Base-by-base conservation (phyloP, 306 rosid genomes). In the Carpinus viminea region DNA sequence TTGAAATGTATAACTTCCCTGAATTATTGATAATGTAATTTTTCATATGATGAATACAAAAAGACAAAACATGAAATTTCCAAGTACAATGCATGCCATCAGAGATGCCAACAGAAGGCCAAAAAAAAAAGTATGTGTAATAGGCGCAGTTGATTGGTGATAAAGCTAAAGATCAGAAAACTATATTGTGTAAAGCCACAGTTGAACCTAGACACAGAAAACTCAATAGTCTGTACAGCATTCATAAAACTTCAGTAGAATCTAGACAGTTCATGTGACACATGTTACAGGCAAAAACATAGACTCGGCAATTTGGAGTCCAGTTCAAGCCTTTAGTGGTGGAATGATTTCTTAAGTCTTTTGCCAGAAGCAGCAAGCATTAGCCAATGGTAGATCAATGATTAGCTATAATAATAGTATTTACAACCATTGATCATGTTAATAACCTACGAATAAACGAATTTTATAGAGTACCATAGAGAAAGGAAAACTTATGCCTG, bases 361-460 rank as follows among this genome's bases (percentile, higher is more conserved):
- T 60, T 54, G 54, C 72, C 11, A 21, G 70, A 48, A 79, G 73
- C 43, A 16, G 62, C 41, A 65, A 55, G 17, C 66, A 56, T 74
- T 60, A 57, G 54, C 18, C 31, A 76, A 48, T 55, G 4, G 17
- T 38, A 24, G 69, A 60, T 15, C 72, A 57, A 57, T 50, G 46
- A 53, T 17, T 6, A 41, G 7, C 65, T 38, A 21, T 51, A 12
- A 59, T 41, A 20, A 15, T 21, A 74, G 26, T 3, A 48, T 38
- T 11, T 21, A 54, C 7, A 74, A 43, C 28, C 26, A 15, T n/a
- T 80, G 16, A 45, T 80, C 79, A 64, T 5, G 45, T 41, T 41
- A 41, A 41, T 41, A 5, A 41, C 1, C 45, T 79, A 73, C 59
- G 50, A 48, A 75, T 69, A 38, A 77, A 83, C 50, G 66, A 75